Evolutionary conservation across 176 grass and related monocot species (phyloP).

Genomic region (Zea luxurians): DNA sequence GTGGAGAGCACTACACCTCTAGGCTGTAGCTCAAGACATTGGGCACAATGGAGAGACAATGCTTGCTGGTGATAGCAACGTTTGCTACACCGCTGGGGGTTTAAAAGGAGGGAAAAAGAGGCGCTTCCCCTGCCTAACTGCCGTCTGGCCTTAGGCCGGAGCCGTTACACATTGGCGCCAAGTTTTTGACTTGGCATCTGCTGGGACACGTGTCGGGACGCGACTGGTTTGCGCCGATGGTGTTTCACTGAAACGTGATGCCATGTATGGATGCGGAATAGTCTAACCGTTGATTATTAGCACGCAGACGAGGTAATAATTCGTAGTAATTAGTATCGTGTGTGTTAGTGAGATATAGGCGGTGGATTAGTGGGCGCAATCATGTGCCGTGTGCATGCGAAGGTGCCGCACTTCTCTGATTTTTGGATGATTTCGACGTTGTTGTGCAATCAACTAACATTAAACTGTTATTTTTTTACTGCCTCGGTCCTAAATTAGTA

Average conservation of each 20-base stretch:
- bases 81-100: slow-evolving; percentile 46
- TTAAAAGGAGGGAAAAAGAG: slow-evolving; percentile 29
- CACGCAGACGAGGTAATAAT: neutral
- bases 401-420: no score
- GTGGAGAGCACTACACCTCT: neutral
- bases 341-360: neutral
- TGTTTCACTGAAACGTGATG: neutral
- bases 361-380: slow-evolving; percentile 19
- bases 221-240: neutral
- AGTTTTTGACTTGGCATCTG: slow-evolving; percentile 24
- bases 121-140: slow-evolving; percentile 39
- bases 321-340: neutral
- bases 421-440: no score
- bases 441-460: no score
- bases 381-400: slow-evolving; percentile 20
- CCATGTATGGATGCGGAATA: neutral
- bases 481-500: no score
- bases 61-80: slow-evolving; percentile 42
- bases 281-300: neutral
- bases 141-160: neutral
- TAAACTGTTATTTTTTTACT: no score
- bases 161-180: slow-evolving; percentile 43
- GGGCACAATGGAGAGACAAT: neutral
- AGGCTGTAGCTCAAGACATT: slow-evolving; percentile 21
- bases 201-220: neutral